phyloP scores from a whole-genome alignment of 2,329 filamentous ascomycete species.

The Colletotrichum brevisporum region DNA sequence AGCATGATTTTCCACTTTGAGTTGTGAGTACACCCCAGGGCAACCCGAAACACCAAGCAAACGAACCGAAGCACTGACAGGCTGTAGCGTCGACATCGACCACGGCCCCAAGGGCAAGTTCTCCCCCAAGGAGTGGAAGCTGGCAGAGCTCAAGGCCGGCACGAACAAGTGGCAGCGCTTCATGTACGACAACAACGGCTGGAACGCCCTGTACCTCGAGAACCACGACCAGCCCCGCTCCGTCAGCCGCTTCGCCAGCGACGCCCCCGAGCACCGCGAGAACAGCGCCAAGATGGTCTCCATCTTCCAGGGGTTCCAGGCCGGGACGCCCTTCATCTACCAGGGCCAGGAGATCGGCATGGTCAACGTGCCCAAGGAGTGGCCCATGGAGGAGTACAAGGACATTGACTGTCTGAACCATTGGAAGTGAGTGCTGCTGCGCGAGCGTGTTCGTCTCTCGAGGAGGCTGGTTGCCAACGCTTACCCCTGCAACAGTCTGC shows the following conservation, averaged over 20 bases:
- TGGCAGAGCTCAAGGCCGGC: slow-evolving; percentile 66
- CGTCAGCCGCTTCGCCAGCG: slow-evolving; percentile 68
- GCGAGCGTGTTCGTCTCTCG: too few relatives aligned
- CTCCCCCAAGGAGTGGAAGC: slow-evolving; percentile 58
- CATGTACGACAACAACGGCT: slow-evolving; percentile 71
- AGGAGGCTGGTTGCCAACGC: neutral
- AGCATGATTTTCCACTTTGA: slow-evolving; percentile 84
- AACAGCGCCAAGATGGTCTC: slow-evolving; percentile 72
- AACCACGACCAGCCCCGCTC: slow-evolving; percentile 76
- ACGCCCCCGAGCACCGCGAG: slow-evolving; percentile 63
- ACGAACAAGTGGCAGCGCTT: slow-evolving; percentile 72
- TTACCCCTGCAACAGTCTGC: slow-evolving; percentile 46
- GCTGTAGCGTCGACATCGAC: slow-evolving; percentile 63
- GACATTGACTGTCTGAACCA: slow-evolving; percentile 74
- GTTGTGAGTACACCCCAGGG: slow-evolving; percentile 54
- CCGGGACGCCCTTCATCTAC: slow-evolving; percentile 77
- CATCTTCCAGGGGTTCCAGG: slow-evolving; percentile 68
- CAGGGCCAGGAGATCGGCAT: slow-evolving; percentile 80
- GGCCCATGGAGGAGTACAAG: slow-evolving; percentile 76
- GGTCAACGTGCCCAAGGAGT: slow-evolving; percentile 72
- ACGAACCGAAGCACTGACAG: slow-evolving; percentile 14
- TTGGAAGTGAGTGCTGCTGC: slow-evolving; percentile 55
- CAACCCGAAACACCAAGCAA: too few relatives aligned
- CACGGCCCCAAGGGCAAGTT: slow-evolving; percentile 61
- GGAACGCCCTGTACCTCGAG: slow-evolving; percentile 76